Percentiles rank a stretch among this genome's conserved stretches.
Conservation (phyloP, 2,329 filamentous ascomycete species). For the Leptographium galeiforme region DNA sequence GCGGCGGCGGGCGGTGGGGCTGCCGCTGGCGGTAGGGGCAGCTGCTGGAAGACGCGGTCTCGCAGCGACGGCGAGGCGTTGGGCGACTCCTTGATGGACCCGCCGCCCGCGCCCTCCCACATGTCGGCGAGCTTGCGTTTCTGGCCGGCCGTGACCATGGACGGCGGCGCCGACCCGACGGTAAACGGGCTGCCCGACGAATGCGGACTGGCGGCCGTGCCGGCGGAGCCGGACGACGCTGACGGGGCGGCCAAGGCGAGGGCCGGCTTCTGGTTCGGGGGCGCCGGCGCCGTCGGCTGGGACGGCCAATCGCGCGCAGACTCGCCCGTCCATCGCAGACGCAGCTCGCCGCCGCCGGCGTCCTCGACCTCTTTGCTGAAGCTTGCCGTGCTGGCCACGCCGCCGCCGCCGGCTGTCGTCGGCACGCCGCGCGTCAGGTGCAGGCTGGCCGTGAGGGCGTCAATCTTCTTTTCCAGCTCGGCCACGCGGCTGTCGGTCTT, state of each 20-base stretch:
- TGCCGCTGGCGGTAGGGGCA: neutral
- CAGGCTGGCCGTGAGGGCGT: constrained; percentile 69
- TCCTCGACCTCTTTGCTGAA: neutral
- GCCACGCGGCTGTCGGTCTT: constrained; percentile 83
- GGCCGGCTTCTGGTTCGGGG: neutral
- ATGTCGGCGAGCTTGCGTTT: constrained; percentile 26
- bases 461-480: constrained; percentile 86
- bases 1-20: no score
- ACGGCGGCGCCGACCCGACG: constrained; percentile 6
- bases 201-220: neutral
- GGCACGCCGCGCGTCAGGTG: constrained; percentile 33
- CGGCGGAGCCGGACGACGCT: neutral
- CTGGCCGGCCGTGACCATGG: constrained; percentile 21
- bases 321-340: no score
- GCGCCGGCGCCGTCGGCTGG: no score
- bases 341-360: neutral
- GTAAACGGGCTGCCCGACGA: neutral
- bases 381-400: neutral
- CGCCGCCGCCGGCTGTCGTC: neutral
- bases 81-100: neutral
- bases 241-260: neutral
- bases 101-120: constrained; percentile 7
- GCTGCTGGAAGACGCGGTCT: constrained; percentile 1
- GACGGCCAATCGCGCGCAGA: no score
- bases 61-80: constrained; percentile 6